Base-by-base conservation (phyloP, 2,329 filamentous ascomycete species). In the Canariomyces notabilis region DNA sequence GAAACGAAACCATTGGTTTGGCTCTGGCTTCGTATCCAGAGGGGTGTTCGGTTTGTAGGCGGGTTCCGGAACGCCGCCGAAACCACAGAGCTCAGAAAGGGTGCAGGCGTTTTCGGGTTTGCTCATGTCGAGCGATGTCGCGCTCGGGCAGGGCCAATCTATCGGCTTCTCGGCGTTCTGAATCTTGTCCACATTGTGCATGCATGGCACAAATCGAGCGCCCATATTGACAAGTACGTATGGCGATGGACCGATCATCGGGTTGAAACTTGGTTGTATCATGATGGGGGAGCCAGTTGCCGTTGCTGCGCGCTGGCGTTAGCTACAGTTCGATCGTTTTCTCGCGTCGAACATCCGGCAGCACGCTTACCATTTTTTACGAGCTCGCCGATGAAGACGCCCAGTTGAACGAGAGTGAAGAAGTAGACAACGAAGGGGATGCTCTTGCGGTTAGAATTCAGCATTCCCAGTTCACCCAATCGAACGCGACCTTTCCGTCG, bases 221-320 rank as follows among this genome's bases (percentile, higher is more conserved):
- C 93, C 93, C 88, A 98, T 95, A 66, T 95, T 95, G 71, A 97
- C 95, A 59, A 95, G 80, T 19, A 97, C 81, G 57, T 89, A 88
- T 1, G 83, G 79, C 5, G 90, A 95, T 1, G 93, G 93, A 0
- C 93, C 93, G 61, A 98, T 95, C 89, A 98, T 95, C 48, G 87
- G 86, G 68, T 97, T 98, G 71, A 98, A 95, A 14, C 76, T 77
- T 1, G 93, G 93, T 46, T 91, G 79, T 42, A 82, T 90, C 70
- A 82, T 78, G 61, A 89, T 88, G 16, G 85, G 78, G 19, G 85
- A 84, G 44, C 86, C 86, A 1, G 91, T 96, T 22, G 90, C 70
- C 56, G 85, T 75, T 42, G 76, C 86, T 89, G 42, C 7, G 22
- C 6, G 9, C 33, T 38, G 12, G 14, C 6, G 33, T 38, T 5